Percentiles rank a stretch among this genome's conserved stretches.
These are phyloP conservation scores for Tulasnella sp. DNA, from an alignment of 768 basidiomycete genomes.

Conservation along the genomic window DNA sequence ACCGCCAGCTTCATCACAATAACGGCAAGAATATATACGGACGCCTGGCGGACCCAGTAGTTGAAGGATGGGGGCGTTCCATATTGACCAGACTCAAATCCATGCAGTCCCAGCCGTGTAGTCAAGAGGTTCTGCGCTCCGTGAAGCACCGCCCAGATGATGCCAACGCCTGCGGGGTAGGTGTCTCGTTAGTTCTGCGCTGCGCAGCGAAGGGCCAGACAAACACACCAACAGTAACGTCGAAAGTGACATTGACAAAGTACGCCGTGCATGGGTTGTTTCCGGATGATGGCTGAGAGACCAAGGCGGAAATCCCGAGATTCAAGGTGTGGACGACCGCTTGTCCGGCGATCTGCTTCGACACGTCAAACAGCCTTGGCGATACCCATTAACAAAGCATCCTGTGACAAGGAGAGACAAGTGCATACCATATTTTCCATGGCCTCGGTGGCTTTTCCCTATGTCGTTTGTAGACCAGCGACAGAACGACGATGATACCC, in stretches of 20 bases:
- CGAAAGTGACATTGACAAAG: constrained; percentile 88
- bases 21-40: constrained; percentile 76
- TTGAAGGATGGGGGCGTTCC: constrained; percentile 72
- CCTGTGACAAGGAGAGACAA: neutral
- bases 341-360: constrained; percentile 85
- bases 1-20: constrained; percentile 89
- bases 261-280: constrained; percentile 89
- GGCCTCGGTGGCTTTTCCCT: constrained; percentile 78
- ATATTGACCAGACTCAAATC: constrained; percentile 83
- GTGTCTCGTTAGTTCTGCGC: neutral
- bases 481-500: constrained; percentile 86
- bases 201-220: neutral
- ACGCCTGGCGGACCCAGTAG: constrained; percentile 72
- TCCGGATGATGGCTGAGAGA: constrained; percentile 46
- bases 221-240: constrained; percentile 79
- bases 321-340: constrained; percentile 77
- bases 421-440: constrained; percentile 84
- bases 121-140: constrained; percentile 60
- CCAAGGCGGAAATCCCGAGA: constrained; percentile 70
- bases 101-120: constrained; percentile 60
- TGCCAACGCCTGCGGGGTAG: constrained; percentile 60
- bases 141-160: constrained; percentile 72
- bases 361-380: constrained; percentile 82
- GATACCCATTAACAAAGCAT: neutral
- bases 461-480: constrained; percentile 83